Conservation (phyloP, 345 rosid genomes). For the Kernera saxatilis region DNA sequence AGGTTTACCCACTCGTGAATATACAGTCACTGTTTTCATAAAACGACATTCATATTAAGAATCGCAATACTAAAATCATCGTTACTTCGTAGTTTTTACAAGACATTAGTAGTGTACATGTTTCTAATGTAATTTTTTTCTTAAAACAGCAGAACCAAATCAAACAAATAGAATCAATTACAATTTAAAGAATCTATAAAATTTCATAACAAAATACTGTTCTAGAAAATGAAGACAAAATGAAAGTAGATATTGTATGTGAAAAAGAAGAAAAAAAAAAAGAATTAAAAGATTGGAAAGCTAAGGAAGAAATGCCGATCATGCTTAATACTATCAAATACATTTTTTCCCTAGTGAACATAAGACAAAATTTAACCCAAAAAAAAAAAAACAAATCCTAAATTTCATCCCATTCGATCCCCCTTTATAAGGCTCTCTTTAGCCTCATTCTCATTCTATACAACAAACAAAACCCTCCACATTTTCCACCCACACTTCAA, state of each 20-base stretch:
- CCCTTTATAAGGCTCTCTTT: slow-evolving; percentile 19
- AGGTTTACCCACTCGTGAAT: slow-evolving; percentile 57
- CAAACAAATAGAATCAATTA: no score
- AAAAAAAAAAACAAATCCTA: neutral
- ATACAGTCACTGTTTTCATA: neutral
- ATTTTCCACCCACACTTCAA: neutral
- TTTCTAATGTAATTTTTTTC: neutral
- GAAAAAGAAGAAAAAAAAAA: neutral
- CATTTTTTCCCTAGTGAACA: neutral
- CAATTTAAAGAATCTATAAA: neutral
- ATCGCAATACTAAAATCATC: neutral
- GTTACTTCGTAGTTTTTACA: neutral
- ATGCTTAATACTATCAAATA: neutral
- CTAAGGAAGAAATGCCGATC: neutral
- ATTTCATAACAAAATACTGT: neutral
- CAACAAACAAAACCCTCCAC: slow-evolving; percentile 8
- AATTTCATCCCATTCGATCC: neutral
- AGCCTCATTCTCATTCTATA: slow-evolving; percentile 19
- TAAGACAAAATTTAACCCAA: slow-evolving; percentile 12
- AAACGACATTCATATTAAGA: neutral
- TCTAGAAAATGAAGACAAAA: neutral
- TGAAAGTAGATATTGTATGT: neutral
- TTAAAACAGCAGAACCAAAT: neutral
- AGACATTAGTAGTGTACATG: neutral
- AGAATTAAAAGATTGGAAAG: slow-evolving; percentile 1